A percentile compares a stretch with the other conserved stretches of the same genome.
phyloP scores from a whole-genome alignment of 75 land plant species.

The Gnetum montanum region DNA sequence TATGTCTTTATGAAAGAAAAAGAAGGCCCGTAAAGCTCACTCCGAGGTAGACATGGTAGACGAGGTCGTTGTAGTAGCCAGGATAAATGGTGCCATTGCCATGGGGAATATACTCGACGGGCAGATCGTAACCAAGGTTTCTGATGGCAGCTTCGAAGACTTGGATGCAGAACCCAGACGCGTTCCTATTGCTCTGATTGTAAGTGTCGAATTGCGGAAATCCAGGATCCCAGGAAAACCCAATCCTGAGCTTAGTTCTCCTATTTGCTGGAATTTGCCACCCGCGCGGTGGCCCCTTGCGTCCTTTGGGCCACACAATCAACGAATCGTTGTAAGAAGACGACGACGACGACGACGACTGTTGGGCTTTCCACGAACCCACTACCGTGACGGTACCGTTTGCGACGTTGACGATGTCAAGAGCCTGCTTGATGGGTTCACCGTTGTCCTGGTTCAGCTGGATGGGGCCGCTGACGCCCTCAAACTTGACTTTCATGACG shows the following conservation, averaged over 20 bases:
- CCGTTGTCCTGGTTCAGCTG: conserved; percentile 29
- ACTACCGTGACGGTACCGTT: conserved; percentile 30
- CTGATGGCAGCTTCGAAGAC: conserved; percentile 29
- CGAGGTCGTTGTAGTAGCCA: no score
- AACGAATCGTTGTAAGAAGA: not conserved
- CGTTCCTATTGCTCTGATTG: no score
- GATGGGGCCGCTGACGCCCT: conserved; percentile 46
- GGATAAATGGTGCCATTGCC: no score
- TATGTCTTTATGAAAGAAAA: no score
- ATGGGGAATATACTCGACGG: no score
- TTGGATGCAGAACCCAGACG: conserved; percentile 38
- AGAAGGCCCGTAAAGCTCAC: no score
- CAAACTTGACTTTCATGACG: conserved; percentile 26
- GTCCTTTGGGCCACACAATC: conserved; percentile 34
- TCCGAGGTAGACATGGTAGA: no score
- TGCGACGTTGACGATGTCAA: conserved; percentile 61
- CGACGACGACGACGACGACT: conserved; percentile 26
- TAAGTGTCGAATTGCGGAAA: no score
- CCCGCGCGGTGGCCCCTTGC: conserved; percentile 28
- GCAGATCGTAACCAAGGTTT: no score
- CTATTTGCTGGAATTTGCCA: conserved; percentile 56
- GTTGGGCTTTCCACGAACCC: conserved; percentile 69
- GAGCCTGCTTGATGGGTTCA: conserved; percentile 28
- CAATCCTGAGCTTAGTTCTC: conserved; percentile 33
- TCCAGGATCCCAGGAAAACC: conserved; percentile 39